These are phyloP conservation scores for Pyrenula massariospora DNA, from an alignment of 495 filamentous ascomycete species.

Conservation along the genomic window DNA sequence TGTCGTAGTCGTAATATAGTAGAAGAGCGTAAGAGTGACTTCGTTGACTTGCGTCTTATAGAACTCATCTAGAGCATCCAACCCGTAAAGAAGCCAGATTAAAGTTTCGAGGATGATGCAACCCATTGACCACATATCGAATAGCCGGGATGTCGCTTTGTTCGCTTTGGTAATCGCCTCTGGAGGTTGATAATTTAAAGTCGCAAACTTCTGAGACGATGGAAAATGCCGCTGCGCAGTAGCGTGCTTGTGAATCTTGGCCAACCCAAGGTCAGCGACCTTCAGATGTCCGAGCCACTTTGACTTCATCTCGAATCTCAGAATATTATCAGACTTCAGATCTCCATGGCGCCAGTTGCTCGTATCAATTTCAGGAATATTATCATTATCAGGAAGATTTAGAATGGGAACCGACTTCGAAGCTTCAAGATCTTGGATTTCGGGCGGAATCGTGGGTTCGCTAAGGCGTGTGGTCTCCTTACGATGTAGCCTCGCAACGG, in stretches of 20 bases:
- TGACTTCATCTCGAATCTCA: background rate
- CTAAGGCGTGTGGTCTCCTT: background rate
- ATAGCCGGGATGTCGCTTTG: slow-evolving; percentile 10
- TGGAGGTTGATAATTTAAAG: slow-evolving; percentile 14
- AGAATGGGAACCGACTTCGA: background rate
- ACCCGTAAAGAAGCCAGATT: slow-evolving; percentile 22
- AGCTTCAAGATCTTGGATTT: background rate
- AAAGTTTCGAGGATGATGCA: slow-evolving; percentile 22
- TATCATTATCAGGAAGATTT: background rate
- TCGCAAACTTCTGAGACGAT: slow-evolving; percentile 4
- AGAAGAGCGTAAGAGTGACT: slow-evolving; percentile 3
- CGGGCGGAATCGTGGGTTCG: background rate
- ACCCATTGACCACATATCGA: slow-evolving; percentile 28
- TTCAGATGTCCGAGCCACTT: slow-evolving; percentile 6
- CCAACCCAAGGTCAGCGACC: slow-evolving; percentile 16
- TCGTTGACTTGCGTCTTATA: background rate
- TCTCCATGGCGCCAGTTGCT: slow-evolving; percentile 14
- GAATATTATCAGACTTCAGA: slow-evolving; percentile 19
- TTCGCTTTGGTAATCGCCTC: slow-evolving; percentile 8
- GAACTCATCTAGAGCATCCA: slow-evolving; percentile 9
- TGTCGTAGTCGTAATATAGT: background rate
- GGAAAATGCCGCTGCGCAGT: slow-evolving; percentile 6
- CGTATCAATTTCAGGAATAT: background rate
- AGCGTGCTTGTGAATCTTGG: slow-evolving; percentile 9
- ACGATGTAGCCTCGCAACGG: slow-evolving; percentile 7